phyloP scores from a whole-genome alignment of 768 basidiomycete genomes.

The Thelephora ganbajun region DNA sequence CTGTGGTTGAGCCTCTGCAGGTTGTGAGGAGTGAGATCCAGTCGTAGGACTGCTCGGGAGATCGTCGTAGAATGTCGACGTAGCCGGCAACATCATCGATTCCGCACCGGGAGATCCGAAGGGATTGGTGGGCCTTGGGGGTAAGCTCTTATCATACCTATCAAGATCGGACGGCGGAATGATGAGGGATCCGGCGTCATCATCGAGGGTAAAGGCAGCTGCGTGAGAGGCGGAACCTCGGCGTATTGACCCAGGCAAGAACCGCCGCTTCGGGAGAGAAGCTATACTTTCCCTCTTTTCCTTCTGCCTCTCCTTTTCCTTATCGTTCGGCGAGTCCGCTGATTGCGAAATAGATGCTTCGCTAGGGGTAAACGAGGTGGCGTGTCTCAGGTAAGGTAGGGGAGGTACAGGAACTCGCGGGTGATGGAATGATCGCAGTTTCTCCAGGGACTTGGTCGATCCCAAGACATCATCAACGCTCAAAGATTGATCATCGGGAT shows the following conservation, averaged over 20 bases:
- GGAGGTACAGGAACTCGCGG: constrained; percentile 40
- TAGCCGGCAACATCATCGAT: constrained; percentile 2
- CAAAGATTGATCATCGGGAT: too few relatives aligned
- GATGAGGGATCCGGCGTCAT: background rate
- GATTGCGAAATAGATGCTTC: background rate
- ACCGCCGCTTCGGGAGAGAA: background rate
- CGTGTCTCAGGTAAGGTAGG: constrained; percentile 21
- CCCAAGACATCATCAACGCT: constrained; percentile 8
- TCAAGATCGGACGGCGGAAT: background rate
- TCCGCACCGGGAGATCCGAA: background rate
- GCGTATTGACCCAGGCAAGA: background rate
- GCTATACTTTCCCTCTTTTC: background rate
- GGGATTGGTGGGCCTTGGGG: background rate
- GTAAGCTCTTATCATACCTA: background rate
- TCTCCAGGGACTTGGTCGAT: constrained; percentile 20
- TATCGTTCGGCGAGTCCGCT: background rate
- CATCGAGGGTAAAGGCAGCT: background rate
- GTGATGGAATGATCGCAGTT: constrained; percentile 54
- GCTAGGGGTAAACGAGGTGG: constrained; percentile 8
- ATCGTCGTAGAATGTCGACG: constrained; percentile 34
- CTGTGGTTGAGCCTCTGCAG: constrained; percentile 15
- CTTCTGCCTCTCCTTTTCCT: background rate
- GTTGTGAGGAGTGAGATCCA: background rate
- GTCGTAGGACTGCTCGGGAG: background rate
- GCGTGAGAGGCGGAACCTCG: background rate